Conservation (phyloP, 2,329 filamentous ascomycete genomes). For the Acephala macrosclerotiorum region DNA sequence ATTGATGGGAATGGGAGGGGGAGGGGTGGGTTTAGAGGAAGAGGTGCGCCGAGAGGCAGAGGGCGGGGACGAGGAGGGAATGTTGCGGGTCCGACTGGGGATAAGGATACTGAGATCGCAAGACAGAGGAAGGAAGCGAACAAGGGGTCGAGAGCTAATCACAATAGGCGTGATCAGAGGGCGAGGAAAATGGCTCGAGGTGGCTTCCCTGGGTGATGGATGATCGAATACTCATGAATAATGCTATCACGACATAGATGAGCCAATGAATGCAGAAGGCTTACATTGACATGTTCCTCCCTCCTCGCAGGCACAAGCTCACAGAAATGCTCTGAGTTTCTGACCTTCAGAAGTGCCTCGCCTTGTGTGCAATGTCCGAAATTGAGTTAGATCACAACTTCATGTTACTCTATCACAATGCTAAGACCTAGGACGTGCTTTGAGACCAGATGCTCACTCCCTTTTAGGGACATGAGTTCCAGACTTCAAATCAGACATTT, state of each 20-base stretch:
- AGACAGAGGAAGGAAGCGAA: conserved; percentile 81
- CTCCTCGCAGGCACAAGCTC: not conserved
- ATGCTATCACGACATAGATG: not conserved
- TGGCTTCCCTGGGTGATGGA: conserved; percentile 46
- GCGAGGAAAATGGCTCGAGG: conserved; percentile 71
- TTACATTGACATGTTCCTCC: not conserved
- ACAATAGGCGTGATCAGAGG: conserved; percentile 78
- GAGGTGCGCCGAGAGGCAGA: conserved; percentile 54
- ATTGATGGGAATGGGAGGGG: conserved; percentile 53
- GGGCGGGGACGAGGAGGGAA: conserved; percentile 63
- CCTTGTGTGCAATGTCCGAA: no score
- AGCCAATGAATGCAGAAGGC: not conserved
- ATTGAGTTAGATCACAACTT: no score
- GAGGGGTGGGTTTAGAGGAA: conserved; percentile 53
- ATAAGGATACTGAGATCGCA: conserved; percentile 75
- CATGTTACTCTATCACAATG: no score
- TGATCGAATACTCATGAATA: not conserved
- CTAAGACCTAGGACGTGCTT: no score
- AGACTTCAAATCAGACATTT: no score
- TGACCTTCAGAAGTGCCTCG: no score
- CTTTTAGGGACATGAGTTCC: no score
- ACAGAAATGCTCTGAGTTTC: no score
- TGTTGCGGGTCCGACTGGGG: conserved; percentile 69
- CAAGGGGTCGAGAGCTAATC: conserved; percentile 84
- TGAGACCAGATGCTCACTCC: no score